Evolutionary conservation across 2,329 filamentous ascomycete species (phyloP), one percentile per base, ranked within the genome.

Genomic region (Colletotrichum filicis): DNA sequence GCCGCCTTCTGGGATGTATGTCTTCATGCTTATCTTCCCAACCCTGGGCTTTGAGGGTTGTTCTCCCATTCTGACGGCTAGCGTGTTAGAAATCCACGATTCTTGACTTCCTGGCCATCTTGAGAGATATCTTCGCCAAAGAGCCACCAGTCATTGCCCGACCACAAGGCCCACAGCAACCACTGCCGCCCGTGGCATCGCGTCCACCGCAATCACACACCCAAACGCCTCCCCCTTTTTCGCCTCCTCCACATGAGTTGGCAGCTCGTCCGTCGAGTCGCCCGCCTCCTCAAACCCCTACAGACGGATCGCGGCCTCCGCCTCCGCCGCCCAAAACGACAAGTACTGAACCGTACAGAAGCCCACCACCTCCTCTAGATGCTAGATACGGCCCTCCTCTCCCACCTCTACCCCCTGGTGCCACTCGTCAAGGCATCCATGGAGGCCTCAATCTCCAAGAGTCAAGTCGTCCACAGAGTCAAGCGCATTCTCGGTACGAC

Each of bases 81-180:
- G 81, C 24, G n/a, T 0, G 14, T 3, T 63, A 92, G 95, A 96
- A 95, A 86, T 97, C 94, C 1, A 95, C 92, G 37, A 85, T 98
- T 3, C 85, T 93, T 55, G 95, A 98, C 79, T 94, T 98, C 70
- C 84, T 98, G 2, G 91, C 90, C 19, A 93, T 97, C 32, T 84
- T 99, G 4, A 90, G 93, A 76, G 94, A 97, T 66, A 88, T 98
- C 26, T 99, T 99, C 80, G 93, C 95, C 49, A 97, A 97, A 83
- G 97, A 99, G 79, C 97, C 97, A 9, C 97, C 97, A 0, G 94
- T 98, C 4, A 91, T 97, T 73, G 91, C 95, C 42, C 92, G 91
- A 76, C 91, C 91, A 75, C 87, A 88, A 78, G 85, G 87, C 76
- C 84, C 84, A 71, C 82, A 75, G 64, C 82, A 82, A 53, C 77